These are phyloP conservation scores for Phaffia rhodozyma DNA, from an alignment of 1,284 basidiomycete genomes.

Conservation along the genomic window DNA sequence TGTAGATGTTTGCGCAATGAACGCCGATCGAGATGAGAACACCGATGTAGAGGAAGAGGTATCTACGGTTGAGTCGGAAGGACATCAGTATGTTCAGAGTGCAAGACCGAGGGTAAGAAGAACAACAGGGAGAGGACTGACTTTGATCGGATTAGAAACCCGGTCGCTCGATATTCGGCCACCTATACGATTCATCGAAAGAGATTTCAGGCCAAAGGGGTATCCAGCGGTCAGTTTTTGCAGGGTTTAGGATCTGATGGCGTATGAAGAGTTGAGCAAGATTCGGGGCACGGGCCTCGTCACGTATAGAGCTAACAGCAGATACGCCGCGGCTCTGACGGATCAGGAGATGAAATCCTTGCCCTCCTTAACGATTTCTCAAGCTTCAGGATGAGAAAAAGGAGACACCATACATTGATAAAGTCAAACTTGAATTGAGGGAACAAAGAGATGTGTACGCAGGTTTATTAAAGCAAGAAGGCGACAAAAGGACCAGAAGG, in stretches of 20 bases:
- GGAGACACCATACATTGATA: constrained; percentile 45
- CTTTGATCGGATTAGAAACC: constrained; percentile 75
- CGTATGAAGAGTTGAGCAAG: too few relatives aligned
- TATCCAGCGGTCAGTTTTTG: too few relatives aligned
- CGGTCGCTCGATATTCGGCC: constrained; percentile 78
- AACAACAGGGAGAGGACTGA: constrained; percentile 36
- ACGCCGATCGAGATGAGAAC: constrained; percentile 91
- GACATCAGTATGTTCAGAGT: neutral
- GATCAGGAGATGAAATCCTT: too few relatives aligned
- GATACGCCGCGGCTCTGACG: too few relatives aligned
- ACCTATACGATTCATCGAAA: constrained; percentile 15
- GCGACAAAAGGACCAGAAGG: constrained; percentile 6
- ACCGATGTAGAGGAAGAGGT: constrained; percentile 79
- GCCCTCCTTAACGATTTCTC: too few relatives aligned
- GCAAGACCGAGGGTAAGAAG: neutral
- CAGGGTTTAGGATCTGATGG: too few relatives aligned
- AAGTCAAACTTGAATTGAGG: constrained; percentile 70
- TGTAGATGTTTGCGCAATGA: constrained; percentile 95
- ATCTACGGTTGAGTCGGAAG: constrained; percentile 44
- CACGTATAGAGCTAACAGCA: too few relatives aligned
- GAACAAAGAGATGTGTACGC: neutral
- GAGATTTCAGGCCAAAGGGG: neutral
- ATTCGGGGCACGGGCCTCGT: too few relatives aligned
- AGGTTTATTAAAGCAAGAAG: constrained; percentile 10
- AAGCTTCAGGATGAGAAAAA: too few relatives aligned